Evolutionary conservation across 2,329 filamentous ascomycete genomes (phyloP).

Genomic region (Xylariaceae sp.): DNA sequence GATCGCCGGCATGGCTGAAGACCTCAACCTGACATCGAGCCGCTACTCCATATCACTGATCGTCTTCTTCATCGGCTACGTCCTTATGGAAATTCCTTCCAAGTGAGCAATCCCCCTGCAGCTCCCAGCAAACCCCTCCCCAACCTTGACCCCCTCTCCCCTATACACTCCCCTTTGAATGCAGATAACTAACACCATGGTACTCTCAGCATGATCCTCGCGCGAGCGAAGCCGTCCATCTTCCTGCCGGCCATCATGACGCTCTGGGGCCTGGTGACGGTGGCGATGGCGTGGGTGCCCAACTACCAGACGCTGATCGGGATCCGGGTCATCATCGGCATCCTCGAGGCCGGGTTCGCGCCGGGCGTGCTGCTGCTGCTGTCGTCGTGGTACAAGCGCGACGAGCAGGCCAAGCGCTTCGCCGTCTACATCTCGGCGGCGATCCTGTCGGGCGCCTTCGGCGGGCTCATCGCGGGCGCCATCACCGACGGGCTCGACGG

Average conservation of each 20-base stretch:
- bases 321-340: conserved; percentile 41
- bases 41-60: conserved; percentile 52
- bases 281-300: conserved; percentile 22
- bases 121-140: too few relatives aligned
- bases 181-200: neutral
- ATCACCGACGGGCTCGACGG: conserved; percentile 7
- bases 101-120: too few relatives aligned
- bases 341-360: conserved; percentile 53
- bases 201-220: conserved; percentile 49
- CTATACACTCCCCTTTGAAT: too few relatives aligned
- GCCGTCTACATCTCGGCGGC: conserved; percentile 68
- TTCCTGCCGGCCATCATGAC: conserved; percentile 63
- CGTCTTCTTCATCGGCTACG: conserved; percentile 65
- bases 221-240: conserved; percentile 51
- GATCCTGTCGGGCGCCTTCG: conserved; percentile 34
- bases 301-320: conserved; percentile 21
- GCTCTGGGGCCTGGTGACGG: conserved; percentile 27
- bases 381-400: conserved; percentile 27
- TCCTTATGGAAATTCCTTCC: conserved; percentile 56
- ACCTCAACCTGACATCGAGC: conserved; percentile 44
- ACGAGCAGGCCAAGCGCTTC: conserved; percentile 25
- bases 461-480: conserved; percentile 5
- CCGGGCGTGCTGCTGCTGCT: conserved; percentile 54
- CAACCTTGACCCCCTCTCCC: too few relatives aligned
- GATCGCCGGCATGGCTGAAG: conserved; percentile 38